phyloP scores from a whole-genome alignment of 495 filamentous ascomycete genomes.

The Tuber microsphaerosporum region DNA sequence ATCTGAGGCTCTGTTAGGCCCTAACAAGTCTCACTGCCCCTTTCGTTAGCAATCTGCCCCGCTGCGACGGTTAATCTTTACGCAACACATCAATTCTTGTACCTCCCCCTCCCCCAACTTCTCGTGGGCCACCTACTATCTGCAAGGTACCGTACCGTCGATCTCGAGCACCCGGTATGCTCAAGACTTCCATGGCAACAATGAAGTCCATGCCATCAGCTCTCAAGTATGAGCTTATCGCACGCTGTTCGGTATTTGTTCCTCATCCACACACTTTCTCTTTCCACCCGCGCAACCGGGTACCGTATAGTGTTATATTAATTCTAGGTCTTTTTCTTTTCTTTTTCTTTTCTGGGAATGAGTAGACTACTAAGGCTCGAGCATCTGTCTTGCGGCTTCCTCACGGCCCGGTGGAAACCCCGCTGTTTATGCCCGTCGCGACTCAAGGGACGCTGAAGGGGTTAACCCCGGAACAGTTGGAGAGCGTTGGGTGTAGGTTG shows the following conservation, averaged over 20 bases:
- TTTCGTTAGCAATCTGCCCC: background rate
- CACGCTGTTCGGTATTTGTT: constrained; percentile 66
- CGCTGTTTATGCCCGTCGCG: constrained; percentile 96
- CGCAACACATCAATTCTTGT: constrained; percentile 19
- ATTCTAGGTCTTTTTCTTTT: constrained; percentile 1
- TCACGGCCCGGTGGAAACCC: constrained; percentile 81
- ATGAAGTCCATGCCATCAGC: constrained; percentile 58
- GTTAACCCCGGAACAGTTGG: constrained; percentile 83
- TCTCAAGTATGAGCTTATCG: constrained; percentile 71
- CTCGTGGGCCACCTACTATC: background rate
- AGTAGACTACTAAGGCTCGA: constrained; percentile 84
- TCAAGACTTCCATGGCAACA: constrained; percentile 45
- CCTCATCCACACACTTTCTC: background rate
- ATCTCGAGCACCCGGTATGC: constrained; percentile 15
- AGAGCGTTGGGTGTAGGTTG: constrained; percentile 76
- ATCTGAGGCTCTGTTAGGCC: constrained; percentile 1
- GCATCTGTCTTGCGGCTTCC: constrained; percentile 84
- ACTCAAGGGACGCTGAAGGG: constrained; percentile 97
- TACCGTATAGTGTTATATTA: background rate
- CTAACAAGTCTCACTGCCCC: background rate
- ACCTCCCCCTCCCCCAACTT: background rate
- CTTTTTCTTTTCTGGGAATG: background rate
- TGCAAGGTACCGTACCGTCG: background rate
- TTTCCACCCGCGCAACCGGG: background rate
- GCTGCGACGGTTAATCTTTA: constrained; percentile 1